Evolutionary conservation across 176 grass and related monocot genomes (phyloP), one percentile per base, ranked within the genome.

Genomic region (Triticum dicoccoides): DNA sequence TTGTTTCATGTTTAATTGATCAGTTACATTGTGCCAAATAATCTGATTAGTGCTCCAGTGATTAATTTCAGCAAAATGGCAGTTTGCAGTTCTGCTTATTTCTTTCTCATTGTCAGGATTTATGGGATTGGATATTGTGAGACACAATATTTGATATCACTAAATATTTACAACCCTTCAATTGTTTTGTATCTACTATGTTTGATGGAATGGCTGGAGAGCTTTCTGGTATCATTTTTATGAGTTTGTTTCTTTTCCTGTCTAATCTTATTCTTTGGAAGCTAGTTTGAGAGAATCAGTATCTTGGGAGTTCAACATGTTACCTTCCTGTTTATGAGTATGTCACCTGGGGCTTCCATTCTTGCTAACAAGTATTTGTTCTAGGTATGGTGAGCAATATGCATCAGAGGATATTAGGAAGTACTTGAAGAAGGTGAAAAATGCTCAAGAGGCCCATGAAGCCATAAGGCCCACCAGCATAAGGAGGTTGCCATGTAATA

Each of bases 381-480:
- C 42, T 70, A 98, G 96, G 84, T 98, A 94, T 80, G 93, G 93
- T 37, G 76, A 77, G 65, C 82, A 94, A 73, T 91, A 90, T 77
- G 84, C 87, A 76, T 88, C 88, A 73, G 88, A 87, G 65, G 87
- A 81, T 51, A 76, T 82, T 41, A 88, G 91, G 29, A 96, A 96
- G 80, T 94, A 86, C 86, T 91, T 86, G 20, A 94, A 89, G 80
- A 98, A 96, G 70, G 96, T 98, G 65, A 98, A 98, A 89, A 98
- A 94, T 94, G 90, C 96, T 41, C 96, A 98, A 94, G 96, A 98
- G 87, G 90, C 96, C 14, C 96, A 98, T 94, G 96, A 98, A 94
- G 96, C 96, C 67, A 94, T 98, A 80, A 94, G 96, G 78, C 96
- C 96, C 12, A 98, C 93, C 20, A 89, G 66, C 75, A 92, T 98